Evolutionary conservation across 805 yeast genomes (phyloP), one percentile per base, ranked within the genome.

Genomic region (Jamesozyma hellenica): DNA sequence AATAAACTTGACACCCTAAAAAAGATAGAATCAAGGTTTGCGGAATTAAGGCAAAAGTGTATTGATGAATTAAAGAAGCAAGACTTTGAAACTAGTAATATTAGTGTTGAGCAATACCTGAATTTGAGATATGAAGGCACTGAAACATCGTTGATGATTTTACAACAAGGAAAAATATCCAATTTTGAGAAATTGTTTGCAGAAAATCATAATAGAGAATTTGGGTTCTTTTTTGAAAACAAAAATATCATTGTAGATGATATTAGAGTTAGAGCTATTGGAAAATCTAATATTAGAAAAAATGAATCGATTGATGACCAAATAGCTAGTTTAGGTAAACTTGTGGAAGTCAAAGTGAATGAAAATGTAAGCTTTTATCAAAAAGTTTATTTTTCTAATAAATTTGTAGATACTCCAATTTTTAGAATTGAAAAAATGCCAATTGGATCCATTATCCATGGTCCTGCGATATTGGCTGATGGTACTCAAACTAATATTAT

Each of bases 111-210:
- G 52, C 72, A 72, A 33, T 83, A 72, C 49, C 63, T 87, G 45
- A 87, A 87, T 55, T 64, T 87, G 68, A 71, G 94, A 52, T 88
- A 83, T 55, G 75, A 75, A 45, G 96, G 96, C 8, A 81, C 95
- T n/a, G 96, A 88, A 53, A 82, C 95, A 2, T 79, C 82, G 31
- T 63, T 88, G 45, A 81, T 87, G 82, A 75, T 82, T n/a, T 60
- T 60, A 16, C 59, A 61, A 34, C 57, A 53, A 30, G 49, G 21
- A 13, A 39, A 44, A 38, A 39, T 36, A 17, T 48, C 57, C 43
- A 62, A 65, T 21, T 74, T 70, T 49, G 51, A 57, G 14, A 54
- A 61, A 28, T 65, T 66, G 36, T 83, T 81, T 55, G 60, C 69
- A 34, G 65, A 66, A 12, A 61, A 67, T 40, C 94, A 83, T 53